Evolutionary conservation across 345 rosid genomes (phyloP), one percentile per base, ranked within the genome.

Genomic region (Melaleuca alternifolia): DNA sequence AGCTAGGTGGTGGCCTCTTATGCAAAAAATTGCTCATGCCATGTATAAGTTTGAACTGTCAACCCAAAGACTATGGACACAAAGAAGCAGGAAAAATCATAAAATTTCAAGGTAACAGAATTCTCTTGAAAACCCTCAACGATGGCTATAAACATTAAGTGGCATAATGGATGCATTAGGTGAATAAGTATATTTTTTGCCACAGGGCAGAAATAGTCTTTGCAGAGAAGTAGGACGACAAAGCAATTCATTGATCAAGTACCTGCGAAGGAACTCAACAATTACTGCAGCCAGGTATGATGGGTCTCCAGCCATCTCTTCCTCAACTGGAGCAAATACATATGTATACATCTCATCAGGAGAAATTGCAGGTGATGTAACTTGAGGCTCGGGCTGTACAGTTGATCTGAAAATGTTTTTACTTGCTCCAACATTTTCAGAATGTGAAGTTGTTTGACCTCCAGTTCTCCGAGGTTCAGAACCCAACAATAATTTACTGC

Each of bases 221-320:
- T 21, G 26, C 61, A 33, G 48, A 33, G 59, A 46, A 8, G 50
- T 16, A 50, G 83, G 24, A 33, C 5, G 3, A 18, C 26, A 50
- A 54, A 83, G 26, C 6, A 41, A 83, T 51, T 37, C 54, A 51
- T 52, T 56, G 62, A 24, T 30, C 61, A 83, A 83, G 82, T 94
- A 98, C 99, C 99, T 93, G 86, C 95, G 96, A 53, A 96, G 93
- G 92, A 95, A 94, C 92, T 98, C 99, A 4, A 95, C 88, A 83
- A 98, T 92, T 88, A 98, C 94, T 71, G 96, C 90, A 87, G 96
- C 92, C 56, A 98, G 90, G 93, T 98, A 98, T 21, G 96, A 95
- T 48, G 97, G 93, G 90, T 96, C 99, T 84, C 94, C 99, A 50
- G 88, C 92, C 95, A 96, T 92, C 92, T 91, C 95, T 88, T 95